A percentile compares a stretch with the other conserved stretches of the same genome.
These are phyloP conservation scores for Exophiala sp. DNA, from an alignment of 2,329 filamentous ascomycete genomes.

Conservation along the genomic window DNA sequence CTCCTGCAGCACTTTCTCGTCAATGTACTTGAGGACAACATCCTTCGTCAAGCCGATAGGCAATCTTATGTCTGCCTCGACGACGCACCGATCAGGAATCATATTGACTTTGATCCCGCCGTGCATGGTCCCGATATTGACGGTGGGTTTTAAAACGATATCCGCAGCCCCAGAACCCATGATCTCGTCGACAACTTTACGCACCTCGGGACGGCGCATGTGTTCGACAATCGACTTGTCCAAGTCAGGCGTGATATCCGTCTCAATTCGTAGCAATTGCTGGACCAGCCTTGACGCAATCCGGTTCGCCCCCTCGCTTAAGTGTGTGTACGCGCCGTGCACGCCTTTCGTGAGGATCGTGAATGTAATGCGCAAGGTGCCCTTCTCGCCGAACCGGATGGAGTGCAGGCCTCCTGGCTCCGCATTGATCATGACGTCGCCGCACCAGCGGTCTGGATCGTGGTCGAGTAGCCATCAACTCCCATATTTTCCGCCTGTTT, in stretches of 20 bases:
- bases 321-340: slow-evolving; percentile 42
- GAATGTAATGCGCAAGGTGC: slow-evolving; percentile 40
- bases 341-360: slow-evolving; percentile 33
- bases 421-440: slow-evolving; percentile 39
- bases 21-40: slow-evolving; percentile 31
- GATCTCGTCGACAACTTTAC: slow-evolving; percentile 33
- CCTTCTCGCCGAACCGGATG: slow-evolving; percentile 44
- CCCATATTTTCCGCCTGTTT: slow-evolving; percentile 39
- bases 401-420: slow-evolving; percentile 40
- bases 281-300: slow-evolving; percentile 35
- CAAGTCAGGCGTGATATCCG: slow-evolving; percentile 31
- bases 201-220: slow-evolving; percentile 32
- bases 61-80: slow-evolving; percentile 42
- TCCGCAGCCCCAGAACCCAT: slow-evolving; percentile 38
- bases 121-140: slow-evolving; percentile 42
- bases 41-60: slow-evolving; percentile 37
- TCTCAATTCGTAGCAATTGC: slow-evolving; percentile 30
- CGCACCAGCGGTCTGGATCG: slow-evolving; percentile 33
- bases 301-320: slow-evolving; percentile 38
- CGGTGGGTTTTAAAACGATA: slow-evolving; percentile 35
- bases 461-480: slow-evolving; percentile 37
- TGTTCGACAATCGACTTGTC: slow-evolving; percentile 31
- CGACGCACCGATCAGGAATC: slow-evolving; percentile 38
- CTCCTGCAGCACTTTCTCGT: slow-evolving; percentile 26
- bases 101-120: slow-evolving; percentile 44